A percentile compares a stretch with the other conserved stretches of the same genome.
Evolutionary conservation across 495 filamentous ascomycete species (phyloP).

Genomic region (Articulospora tetracladia): DNA sequence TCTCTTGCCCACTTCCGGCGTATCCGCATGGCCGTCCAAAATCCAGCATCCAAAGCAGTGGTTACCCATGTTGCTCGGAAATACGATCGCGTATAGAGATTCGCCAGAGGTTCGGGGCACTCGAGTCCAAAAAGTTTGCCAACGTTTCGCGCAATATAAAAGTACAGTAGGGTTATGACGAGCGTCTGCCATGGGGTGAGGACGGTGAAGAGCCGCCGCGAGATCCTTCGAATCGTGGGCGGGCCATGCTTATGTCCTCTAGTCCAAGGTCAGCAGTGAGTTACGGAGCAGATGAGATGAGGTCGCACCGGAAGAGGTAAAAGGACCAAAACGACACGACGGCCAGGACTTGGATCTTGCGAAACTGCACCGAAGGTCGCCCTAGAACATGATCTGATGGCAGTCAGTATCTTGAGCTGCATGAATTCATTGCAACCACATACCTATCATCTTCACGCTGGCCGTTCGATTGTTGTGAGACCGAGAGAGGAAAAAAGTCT

Average conservation of each 20-base stretch:
- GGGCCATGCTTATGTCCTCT: slow-evolving; percentile 90
- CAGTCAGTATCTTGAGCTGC: background rate
- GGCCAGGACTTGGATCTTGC: slow-evolving; percentile 87
- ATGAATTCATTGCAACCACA: background rate
- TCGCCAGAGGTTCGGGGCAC: slow-evolving; percentile 87
- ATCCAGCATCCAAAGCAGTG: slow-evolving; percentile 91
- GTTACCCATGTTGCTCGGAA: slow-evolving; percentile 97
- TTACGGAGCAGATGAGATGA: background rate
- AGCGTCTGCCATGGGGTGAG: slow-evolving; percentile 88
- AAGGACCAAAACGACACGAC: slow-evolving; percentile 89
- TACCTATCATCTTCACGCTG: slow-evolving; percentile 29
- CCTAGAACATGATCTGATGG: slow-evolving; percentile 80
- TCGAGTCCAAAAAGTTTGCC: slow-evolving; percentile 88
- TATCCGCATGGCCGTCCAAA: slow-evolving; percentile 97
- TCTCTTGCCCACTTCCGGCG: slow-evolving; percentile 78
- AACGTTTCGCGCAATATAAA: slow-evolving; percentile 90
- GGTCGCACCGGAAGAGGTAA: slow-evolving; percentile 67
- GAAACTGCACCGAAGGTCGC: slow-evolving; percentile 82
- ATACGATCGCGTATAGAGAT: slow-evolving; percentile 91
- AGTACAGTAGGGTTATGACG: slow-evolving; percentile 82
- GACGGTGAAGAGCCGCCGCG: slow-evolving; percentile 55
- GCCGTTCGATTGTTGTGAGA: background rate
- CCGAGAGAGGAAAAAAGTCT: background rate
- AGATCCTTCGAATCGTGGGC: slow-evolving; percentile 67
- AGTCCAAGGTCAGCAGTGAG: slow-evolving; percentile 6